Evolutionary conservation across 2,329 filamentous ascomycete species (phyloP).

Genomic region (Beauveria varroae): DNA sequence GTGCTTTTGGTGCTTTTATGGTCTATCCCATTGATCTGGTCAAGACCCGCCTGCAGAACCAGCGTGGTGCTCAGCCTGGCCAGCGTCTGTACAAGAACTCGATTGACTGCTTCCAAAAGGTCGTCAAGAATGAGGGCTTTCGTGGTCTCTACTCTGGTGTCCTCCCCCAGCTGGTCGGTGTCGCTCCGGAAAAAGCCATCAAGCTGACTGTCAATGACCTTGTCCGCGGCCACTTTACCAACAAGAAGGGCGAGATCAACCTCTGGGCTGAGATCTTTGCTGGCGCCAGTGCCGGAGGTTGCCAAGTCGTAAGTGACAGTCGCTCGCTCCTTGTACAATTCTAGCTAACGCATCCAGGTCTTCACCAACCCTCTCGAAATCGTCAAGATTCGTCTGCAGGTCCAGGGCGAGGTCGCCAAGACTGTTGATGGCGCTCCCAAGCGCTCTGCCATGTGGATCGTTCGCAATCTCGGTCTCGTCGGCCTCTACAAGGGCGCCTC

Average conservation of each 20-base stretch:
- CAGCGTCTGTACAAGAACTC: conserved; percentile 95
- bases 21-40: conserved; percentile 98
- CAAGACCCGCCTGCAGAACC: conserved; percentile 98
- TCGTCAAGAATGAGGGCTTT: conserved; percentile 86
- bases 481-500: conserved; percentile 96
- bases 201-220: conserved; percentile 98
- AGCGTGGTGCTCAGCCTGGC: conserved; percentile 73
- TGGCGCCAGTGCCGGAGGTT: conserved; percentile 82
- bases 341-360: conserved; percentile 44
- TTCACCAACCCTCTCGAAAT: conserved; percentile 98
- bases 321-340: background rate
- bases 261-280: conserved; percentile 69
- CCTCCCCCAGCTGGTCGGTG: conserved; percentile 88
- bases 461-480: conserved; percentile 85
- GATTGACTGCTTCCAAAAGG: conserved; percentile 88
- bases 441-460: conserved; percentile 95
- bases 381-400: conserved; percentile 96
- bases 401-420: conserved; percentile 94
- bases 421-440: conserved; percentile 72
- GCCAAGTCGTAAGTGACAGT: conserved; percentile 77
- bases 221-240: conserved; percentile 67
- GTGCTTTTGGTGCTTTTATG: conserved; percentile 98
- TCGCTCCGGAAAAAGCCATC: conserved; percentile 98
- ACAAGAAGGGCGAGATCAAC: conserved; percentile 69
- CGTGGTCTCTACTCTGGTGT: conserved; percentile 90